Percentiles rank a stretch among this genome's conserved stretches.
phyloP scores from a whole-genome alignment of 1,284 basidiomycete genomes.

The Spongispora temasekensis region DNA sequence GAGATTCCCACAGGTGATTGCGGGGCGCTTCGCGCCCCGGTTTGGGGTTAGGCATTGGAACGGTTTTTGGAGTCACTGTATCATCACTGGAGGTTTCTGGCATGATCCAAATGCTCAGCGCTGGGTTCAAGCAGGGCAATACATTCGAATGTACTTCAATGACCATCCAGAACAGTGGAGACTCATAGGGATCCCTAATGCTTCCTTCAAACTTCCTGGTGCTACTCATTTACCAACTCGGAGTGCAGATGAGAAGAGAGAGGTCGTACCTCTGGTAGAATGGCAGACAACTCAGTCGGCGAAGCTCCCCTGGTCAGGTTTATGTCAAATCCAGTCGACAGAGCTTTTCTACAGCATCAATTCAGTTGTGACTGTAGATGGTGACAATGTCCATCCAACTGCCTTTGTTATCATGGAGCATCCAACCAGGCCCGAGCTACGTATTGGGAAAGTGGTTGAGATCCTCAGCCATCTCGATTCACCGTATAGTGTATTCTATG shows the following conservation, averaged over 20 bases:
- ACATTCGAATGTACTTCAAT: background rate
- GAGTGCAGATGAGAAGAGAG: background rate
- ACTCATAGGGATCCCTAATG: background rate
- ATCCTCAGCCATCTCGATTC: background rate
- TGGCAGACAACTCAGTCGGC: background rate
- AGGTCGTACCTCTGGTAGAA: background rate
- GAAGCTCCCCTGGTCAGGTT: background rate
- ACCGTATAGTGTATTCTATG: background rate
- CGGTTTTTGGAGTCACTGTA: too few species aligned
- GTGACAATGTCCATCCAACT: background rate
- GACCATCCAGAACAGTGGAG: background rate
- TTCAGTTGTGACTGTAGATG: background rate
- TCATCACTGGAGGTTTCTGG: background rate
- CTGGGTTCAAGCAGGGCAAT: background rate
- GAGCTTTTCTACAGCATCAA: background rate
- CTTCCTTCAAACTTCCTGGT: background rate
- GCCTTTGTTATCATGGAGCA: background rate
- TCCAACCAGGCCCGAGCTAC: background rate
- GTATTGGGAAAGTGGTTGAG: background rate
- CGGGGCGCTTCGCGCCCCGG: too few species aligned
- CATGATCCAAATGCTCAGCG: background rate
- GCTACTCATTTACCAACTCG: background rate
- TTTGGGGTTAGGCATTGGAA: too few species aligned
- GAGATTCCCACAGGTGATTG: too few species aligned
- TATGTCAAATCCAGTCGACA: background rate